Evolutionary conservation across 2,329 filamentous ascomycete genomes (phyloP).

Genomic region (Penicillium sp.): DNA sequence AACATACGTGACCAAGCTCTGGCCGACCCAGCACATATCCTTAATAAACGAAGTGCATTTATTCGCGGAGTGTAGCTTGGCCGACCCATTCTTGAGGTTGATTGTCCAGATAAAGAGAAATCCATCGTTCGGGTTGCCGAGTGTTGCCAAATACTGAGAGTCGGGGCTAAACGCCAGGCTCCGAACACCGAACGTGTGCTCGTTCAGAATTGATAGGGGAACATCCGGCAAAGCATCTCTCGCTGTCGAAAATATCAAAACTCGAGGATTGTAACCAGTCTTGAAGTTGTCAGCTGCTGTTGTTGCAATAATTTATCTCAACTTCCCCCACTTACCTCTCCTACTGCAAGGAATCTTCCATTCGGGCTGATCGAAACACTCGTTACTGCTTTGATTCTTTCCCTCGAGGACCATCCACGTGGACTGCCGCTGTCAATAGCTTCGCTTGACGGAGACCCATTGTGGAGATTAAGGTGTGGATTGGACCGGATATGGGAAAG

Average conservation of each 20-base stretch:
- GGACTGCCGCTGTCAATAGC: slow-evolving; percentile 60
- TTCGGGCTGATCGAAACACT: slow-evolving; percentile 86
- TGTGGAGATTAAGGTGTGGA: slow-evolving; percentile 42
- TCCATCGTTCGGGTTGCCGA: slow-evolving; percentile 87
- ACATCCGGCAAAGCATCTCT: slow-evolving; percentile 75
- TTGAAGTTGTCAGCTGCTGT: slow-evolving; percentile 38
- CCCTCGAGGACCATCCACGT: slow-evolving; percentile 82
- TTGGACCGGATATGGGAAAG: slow-evolving; percentile 54
- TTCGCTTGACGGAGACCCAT: slow-evolving; percentile 51
- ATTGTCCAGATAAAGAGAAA: slow-evolving; percentile 91
- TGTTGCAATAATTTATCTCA: neutral
- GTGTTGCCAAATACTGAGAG: slow-evolving; percentile 79
- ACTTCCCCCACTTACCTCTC: slow-evolving; percentile 60
- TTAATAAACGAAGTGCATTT: slow-evolving; percentile 86
- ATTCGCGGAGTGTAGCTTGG: slow-evolving; percentile 80
- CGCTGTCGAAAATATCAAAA: slow-evolving; percentile 81
- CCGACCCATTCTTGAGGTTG: slow-evolving; percentile 75
- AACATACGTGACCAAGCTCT: slow-evolving; percentile 69
- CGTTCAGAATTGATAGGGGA: slow-evolving; percentile 79
- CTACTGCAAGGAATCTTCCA: slow-evolving; percentile 83
- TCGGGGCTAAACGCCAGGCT: slow-evolving; percentile 88
- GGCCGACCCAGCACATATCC: slow-evolving; percentile 88
- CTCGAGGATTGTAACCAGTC: slow-evolving; percentile 88
- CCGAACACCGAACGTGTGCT: slow-evolving; percentile 86
- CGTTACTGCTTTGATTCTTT: slow-evolving; percentile 91